Conservation (phyloP, 108 stramenopile species). For the Cyclotella sp. region DNA sequence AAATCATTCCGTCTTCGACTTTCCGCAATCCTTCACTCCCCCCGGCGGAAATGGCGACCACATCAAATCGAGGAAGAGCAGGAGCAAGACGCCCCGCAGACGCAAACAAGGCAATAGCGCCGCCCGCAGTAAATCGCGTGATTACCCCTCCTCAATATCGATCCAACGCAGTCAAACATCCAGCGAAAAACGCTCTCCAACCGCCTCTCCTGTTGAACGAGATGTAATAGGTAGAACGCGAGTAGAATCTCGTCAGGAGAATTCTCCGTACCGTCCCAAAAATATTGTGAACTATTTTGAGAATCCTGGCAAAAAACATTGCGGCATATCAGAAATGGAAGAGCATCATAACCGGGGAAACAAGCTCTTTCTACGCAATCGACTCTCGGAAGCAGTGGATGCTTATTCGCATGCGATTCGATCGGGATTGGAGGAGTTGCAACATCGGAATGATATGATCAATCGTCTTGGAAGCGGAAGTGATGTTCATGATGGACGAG, state of each 20-base stretch:
- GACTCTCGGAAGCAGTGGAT: slow-evolving; percentile 45
- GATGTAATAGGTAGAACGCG: neutral
- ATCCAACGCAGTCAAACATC: neutral
- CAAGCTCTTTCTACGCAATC: slow-evolving; percentile 29
- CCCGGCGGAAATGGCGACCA: neutral
- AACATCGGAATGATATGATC: slow-evolving; percentile 28
- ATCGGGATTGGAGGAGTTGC: slow-evolving; percentile 36
- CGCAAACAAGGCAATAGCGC: too few relatives aligned
- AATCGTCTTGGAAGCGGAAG: slow-evolving; percentile 5
- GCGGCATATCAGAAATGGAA: slow-evolving; percentile 13
- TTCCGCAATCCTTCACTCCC: slow-evolving; percentile 5
- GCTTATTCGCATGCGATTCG: slow-evolving; percentile 39
- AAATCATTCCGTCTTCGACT: slow-evolving; percentile 37
- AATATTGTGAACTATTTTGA: neutral
- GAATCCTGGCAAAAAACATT: neutral
- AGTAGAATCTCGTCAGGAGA: slow-evolving; percentile 30
- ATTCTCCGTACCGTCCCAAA: slow-evolving; percentile 18
- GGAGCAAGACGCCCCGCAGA: too few relatives aligned
- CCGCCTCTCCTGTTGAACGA: slow-evolving; percentile 20
- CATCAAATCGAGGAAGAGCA: too few relatives aligned
- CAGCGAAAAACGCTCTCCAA: slow-evolving; percentile 27
- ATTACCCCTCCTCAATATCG: slow-evolving; percentile 4
- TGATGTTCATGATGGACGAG: neutral
- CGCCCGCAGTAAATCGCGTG: neutral
- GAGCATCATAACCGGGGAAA: slow-evolving; percentile 20